Base-by-base conservation (phyloP, 2,329 filamentous ascomycete species). In the Pyrenophora teres region DNA sequence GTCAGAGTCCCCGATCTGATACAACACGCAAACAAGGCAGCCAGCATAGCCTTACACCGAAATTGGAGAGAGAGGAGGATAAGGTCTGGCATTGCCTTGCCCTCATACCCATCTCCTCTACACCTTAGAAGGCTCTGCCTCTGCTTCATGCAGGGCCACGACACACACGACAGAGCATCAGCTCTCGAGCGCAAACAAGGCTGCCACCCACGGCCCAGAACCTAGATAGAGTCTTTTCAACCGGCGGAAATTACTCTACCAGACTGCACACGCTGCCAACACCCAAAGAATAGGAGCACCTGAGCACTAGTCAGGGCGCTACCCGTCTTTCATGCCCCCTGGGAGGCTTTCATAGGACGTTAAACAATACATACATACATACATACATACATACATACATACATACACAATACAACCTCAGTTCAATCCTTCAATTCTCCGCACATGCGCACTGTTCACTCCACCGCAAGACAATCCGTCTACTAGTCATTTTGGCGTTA, bases 201-300 rank as follows among this genome's bases (percentile, higher is more conserved):
- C n/a, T n/a, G n/a, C n/a, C n/a, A 15, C 16, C 23, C 16, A 42
- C 27, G 8, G 40, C 40, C 40, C 27, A 8, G 40, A 42, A 42
- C 25, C 40, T 42, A 42, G 40, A 42, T 42, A 42, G 40, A 42
- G 40, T 42, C 40, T 30, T 42, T 42, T 40, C 21, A 40, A 27
- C 38, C 27, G 21, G 38, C 21, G 21, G 38, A 40, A 40, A 40
- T 40, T 30, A 40, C 38, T 7, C 38, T 27, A 40, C 38, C 9
- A 40, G 38, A 40, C 38, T 40, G 21, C 21, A 40, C 21, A 40
- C 21, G 27, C 38, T 40, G 21, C 38, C 21, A 40, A 37, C n/a
- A 37, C 35, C 35, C 16, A 37, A 37, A 37, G 16, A 37, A 37
- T 37, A 37, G 35, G 35, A 33, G 31, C 31, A 33, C 31, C 31